phyloP scores from a whole-genome alignment of 257 asterid genomes.

The Cruciata laevipes region DNA sequence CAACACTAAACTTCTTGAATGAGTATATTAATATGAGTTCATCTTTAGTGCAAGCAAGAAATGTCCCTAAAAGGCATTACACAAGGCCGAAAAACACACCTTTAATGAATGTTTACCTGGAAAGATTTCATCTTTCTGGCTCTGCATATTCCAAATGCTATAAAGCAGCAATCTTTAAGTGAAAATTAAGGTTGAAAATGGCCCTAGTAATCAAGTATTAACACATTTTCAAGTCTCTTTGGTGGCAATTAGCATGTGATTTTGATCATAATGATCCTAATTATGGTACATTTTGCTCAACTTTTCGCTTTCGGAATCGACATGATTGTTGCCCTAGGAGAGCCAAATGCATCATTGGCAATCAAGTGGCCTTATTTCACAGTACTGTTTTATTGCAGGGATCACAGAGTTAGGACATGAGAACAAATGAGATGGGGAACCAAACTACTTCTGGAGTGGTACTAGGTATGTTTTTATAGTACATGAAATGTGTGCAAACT shows the following conservation, averaged over 20 bases:
- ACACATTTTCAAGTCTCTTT: conserved; percentile 44
- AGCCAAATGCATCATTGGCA: conserved; percentile 19
- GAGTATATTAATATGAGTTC: neutral
- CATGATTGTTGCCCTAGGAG: conserved; percentile 14
- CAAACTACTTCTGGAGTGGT: conserved; percentile 49
- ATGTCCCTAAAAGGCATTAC: conserved; percentile 26
- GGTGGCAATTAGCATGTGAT: conserved; percentile 31
- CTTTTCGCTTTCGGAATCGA: conserved; percentile 9
- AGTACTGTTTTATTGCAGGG: conserved; percentile 31
- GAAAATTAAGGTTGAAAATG: conserved; percentile 22
- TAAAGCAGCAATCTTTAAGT: conserved; percentile 42
- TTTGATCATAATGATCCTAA: conserved; percentile 22
- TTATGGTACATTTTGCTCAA: conserved; percentile 25
- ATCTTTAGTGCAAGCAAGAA: conserved; percentile 4
- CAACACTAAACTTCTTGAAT: neutral
- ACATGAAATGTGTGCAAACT: neutral
- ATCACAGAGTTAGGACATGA: conserved; percentile 23
- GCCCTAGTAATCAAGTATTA: conserved; percentile 40
- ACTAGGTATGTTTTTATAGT: conserved; percentile 34
- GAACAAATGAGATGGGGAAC: conserved; percentile 64
- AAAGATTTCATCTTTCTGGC: conserved; percentile 9
- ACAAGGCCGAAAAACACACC: conserved; percentile 14
- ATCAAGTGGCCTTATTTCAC: conserved; percentile 14
- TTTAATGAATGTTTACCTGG: conserved; percentile 12
- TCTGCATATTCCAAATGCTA: conserved; percentile 6